A percentile compares a stretch with the other conserved stretches of the same genome.
These are phyloP conservation scores for Heliamphora ciliata DNA, from an alignment of 179 eudicot genomes.

Conservation along the genomic window DNA sequence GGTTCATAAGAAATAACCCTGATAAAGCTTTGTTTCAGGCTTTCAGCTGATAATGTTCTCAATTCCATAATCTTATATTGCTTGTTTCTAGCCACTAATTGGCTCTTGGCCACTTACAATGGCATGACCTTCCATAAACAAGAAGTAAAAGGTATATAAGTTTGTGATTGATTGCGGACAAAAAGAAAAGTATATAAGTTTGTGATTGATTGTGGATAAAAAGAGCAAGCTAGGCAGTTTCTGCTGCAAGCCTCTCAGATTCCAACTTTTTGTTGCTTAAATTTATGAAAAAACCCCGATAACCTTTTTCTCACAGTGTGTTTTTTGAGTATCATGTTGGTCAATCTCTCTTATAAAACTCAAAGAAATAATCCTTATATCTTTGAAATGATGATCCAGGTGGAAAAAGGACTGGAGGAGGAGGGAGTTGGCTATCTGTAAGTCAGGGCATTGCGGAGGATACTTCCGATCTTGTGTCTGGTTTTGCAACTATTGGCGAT, in stretches of 20 bases:
- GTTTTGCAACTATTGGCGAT: constrained; percentile 95
- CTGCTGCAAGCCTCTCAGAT: neutral
- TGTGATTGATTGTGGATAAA: constrained; percentile 1
- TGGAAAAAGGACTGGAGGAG: constrained; percentile 54
- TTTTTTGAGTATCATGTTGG: neutral
- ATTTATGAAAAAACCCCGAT: neutral
- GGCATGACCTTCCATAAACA: neutral
- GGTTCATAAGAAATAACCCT: neutral
- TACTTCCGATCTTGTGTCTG: constrained; percentile 86
- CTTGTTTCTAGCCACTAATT: neutral
- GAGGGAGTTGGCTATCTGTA: constrained; percentile 94
- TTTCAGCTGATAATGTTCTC: neutral
- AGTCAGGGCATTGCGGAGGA: constrained; percentile 98
- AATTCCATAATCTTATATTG: neutral
- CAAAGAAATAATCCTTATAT: constrained; percentile 10
- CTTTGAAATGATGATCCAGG: constrained; percentile 32
- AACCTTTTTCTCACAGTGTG: neutral
- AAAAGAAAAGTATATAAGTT: neutral
- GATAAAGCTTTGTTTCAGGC: neutral
- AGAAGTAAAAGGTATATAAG: neutral
- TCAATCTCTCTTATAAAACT: neutral
- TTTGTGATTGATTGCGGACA: constrained; percentile 4
- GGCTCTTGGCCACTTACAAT: constrained; percentile 1
- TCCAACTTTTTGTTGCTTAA: constrained; percentile 5
- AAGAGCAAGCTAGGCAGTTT: constrained; percentile 1